Evolutionary conservation across 306 rosid genomes (phyloP).

Genomic region (Vigna reflexopilosa): DNA sequence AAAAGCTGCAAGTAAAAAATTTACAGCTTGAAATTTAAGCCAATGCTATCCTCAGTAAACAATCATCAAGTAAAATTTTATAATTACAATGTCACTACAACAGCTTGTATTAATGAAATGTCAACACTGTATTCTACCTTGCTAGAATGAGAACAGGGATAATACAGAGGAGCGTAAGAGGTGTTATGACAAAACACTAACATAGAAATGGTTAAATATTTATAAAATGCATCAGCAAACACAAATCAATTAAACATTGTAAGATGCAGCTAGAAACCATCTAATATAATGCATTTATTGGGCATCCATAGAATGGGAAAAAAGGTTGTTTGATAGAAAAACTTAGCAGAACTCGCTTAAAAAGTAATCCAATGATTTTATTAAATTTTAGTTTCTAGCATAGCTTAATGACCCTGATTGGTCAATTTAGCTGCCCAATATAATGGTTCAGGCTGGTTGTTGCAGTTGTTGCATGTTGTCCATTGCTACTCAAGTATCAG

Average conservation of each 20-base stretch:
- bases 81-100: constrained; percentile 17
- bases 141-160: background rate
- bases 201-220: background rate
- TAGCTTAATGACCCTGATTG: background rate
- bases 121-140: background rate
- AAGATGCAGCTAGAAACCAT: constrained; percentile 17
- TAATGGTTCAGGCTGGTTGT: background rate
- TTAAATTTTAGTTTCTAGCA: background rate
- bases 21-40: constrained; percentile 41
- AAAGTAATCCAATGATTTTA: background rate
- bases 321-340: background rate
- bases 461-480: too few species aligned
- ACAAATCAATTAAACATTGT: background rate
- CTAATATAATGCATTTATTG: constrained; percentile 6
- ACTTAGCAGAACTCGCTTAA: background rate
- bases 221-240: background rate
- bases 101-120: constrained; percentile 6
- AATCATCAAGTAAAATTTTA: background rate
- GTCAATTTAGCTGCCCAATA: background rate
- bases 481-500: too few species aligned
- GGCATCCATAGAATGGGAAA: background rate
- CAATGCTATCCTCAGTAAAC: constrained; percentile 30
- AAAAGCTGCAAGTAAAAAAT: constrained; percentile 70
- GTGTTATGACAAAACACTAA: background rate
- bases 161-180: background rate